Evolutionary conservation across 192 early-diverging fungal species (phyloP).

Genomic region (Ambispora gerdemannii): DNA sequence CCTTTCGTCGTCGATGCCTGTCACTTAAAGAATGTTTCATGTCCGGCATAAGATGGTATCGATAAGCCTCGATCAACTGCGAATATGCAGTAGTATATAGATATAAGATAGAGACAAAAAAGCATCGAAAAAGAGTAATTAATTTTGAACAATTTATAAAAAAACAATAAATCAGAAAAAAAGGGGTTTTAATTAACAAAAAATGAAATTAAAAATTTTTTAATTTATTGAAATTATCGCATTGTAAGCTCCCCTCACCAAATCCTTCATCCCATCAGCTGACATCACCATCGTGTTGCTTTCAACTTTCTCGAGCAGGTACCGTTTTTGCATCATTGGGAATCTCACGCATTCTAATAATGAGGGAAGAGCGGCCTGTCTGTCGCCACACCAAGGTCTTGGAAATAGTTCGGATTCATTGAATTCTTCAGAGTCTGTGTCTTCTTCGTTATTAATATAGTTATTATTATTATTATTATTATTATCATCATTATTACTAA

Average conservation of each 20-base stretch:
- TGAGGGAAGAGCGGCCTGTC: constrained; percentile 23
- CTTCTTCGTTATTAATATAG: background rate
- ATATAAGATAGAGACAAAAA: background rate
- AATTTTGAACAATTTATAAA: background rate
- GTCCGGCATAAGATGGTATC: constrained; percentile 11
- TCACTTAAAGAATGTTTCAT: background rate
- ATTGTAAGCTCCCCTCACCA: constrained; percentile 30
- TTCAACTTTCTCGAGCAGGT: constrained; percentile 33
- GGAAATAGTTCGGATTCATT: constrained; percentile 20
- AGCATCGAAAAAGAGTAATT: background rate
- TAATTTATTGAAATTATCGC: background rate
- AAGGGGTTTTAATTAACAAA: too few relatives aligned
- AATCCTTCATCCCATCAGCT: constrained; percentile 35
- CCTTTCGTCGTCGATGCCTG: constrained; percentile 7
- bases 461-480: too few relatives aligned
- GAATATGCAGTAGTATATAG: background rate
- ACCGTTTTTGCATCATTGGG: constrained; percentile 35
- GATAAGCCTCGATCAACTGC: constrained; percentile 4
- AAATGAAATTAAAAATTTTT: background rate
- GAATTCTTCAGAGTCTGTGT: background rate
- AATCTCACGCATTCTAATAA: constrained; percentile 40
- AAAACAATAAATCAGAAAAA: too few relatives aligned
- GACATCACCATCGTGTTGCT: constrained; percentile 32
- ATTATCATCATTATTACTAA: too few relatives aligned
- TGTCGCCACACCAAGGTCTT: constrained; percentile 18